phyloP scores from a whole-genome alignment of 108 stramenopile species.

The Parmales sp. region DNA sequence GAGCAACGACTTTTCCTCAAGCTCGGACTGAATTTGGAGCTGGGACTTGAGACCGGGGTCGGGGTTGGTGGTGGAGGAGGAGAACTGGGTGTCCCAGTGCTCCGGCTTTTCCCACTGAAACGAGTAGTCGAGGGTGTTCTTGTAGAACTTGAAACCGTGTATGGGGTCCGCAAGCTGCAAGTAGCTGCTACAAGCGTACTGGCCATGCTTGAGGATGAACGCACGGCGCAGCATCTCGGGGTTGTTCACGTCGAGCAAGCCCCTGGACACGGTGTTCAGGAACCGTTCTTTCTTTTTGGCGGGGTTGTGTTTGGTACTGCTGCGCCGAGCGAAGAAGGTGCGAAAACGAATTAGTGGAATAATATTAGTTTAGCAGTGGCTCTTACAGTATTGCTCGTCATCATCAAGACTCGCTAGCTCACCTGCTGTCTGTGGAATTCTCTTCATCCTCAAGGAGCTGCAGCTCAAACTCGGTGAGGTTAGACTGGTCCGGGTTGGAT shows the following conservation, averaged over 20 bases:
- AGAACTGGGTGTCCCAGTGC: slow-evolving; percentile 2
- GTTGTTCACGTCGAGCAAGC: background rate
- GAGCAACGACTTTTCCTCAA: background rate
- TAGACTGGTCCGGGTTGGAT: background rate
- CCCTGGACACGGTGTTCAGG: slow-evolving; percentile 8
- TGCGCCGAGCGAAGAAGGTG: too few species aligned
- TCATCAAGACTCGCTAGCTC: too few species aligned
- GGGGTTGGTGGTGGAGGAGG: too few species aligned
- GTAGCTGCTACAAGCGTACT: background rate
- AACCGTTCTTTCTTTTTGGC: background rate
- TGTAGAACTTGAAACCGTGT: slow-evolving; percentile 7
- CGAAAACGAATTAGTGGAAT: too few species aligned
- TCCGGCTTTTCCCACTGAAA: slow-evolving; percentile 10
- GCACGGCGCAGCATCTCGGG: slow-evolving; percentile 1
- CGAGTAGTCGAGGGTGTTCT: background rate
- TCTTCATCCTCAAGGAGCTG: too few species aligned
- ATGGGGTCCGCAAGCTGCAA: background rate
- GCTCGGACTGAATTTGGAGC: too few species aligned
- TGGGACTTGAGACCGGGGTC: too few species aligned
- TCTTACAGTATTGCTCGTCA: too few species aligned
- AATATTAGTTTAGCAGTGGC: too few species aligned
- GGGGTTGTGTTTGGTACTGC: too few species aligned
- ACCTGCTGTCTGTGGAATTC: too few species aligned
- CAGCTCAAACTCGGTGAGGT: too few species aligned
- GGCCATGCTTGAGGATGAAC: background rate